phyloP scores from a whole-genome alignment of 1,139 yeast species.

The Sugiyamaella neomexicana region DNA sequence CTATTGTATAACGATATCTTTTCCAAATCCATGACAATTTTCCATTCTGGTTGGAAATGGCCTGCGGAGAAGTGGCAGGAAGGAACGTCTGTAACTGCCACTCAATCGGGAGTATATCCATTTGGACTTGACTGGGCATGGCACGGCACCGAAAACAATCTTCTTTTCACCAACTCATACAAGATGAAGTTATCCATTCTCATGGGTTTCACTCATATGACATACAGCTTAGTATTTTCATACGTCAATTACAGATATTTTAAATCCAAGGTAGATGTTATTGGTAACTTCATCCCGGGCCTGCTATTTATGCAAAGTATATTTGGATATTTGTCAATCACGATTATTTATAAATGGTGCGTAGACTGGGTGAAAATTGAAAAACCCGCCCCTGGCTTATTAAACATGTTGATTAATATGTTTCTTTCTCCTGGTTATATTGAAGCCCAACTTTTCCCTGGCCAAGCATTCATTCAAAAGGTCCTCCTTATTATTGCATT shows the following conservation, averaged over 20 bases:
- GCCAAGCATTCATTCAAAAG: conserved; percentile 80
- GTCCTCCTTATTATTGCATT: conserved; percentile 72
- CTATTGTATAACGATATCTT: conserved; percentile 89
- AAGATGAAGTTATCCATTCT: conserved; percentile 94
- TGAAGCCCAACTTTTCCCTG: conserved; percentile 78
- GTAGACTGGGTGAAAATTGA: conserved; percentile 82
- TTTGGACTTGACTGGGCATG: conserved; percentile 92
- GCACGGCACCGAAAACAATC: conserved; percentile 95
- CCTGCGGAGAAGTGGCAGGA: conserved; percentile 63
- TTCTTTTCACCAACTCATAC: conserved; percentile 88
- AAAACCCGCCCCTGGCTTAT: conserved; percentile 84
- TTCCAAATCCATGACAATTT: conserved; percentile 83
- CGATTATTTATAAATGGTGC: conserved; percentile 91
- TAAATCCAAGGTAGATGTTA: conserved; percentile 74
- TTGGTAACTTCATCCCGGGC: conserved; percentile 95
- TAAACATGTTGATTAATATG: conserved; percentile 95
- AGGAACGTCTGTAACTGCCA: conserved; percentile 65
- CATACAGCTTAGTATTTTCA: conserved; percentile 83
- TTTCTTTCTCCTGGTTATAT: conserved; percentile 89
- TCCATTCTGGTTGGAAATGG: conserved; percentile 91
- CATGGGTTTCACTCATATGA: conserved; percentile 95
- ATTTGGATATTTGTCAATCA: conserved; percentile 82
- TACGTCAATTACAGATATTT: conserved; percentile 77
- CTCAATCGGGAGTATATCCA: conserved; percentile 66
- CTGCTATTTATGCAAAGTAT: conserved; percentile 92